Percentiles rank a stretch among this genome's conserved stretches.
These are phyloP conservation scores for Ramaria sp. DNA, from an alignment of 768 basidiomycete genomes.

Conservation along the genomic window DNA sequence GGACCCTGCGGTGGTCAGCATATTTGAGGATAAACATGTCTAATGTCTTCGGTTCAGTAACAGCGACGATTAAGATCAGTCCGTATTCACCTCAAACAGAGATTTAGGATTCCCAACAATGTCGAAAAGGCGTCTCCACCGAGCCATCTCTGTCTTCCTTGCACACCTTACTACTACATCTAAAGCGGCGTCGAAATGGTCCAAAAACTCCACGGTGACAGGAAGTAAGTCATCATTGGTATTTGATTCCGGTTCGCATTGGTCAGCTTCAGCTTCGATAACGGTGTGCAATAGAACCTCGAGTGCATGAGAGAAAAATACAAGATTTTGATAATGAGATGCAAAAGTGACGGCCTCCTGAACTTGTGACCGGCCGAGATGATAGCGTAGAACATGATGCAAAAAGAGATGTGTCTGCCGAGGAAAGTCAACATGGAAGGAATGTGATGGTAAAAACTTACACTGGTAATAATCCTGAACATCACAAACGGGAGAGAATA, in stretches of 20 bases:
- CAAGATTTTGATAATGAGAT: slow-evolving; percentile 72
- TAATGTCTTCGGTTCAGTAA: slow-evolving; percentile 19
- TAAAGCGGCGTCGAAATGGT: slow-evolving; percentile 83
- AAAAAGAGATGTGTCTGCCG: slow-evolving; percentile 84
- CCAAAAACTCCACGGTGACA: slow-evolving; percentile 77
- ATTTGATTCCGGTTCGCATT: slow-evolving; percentile 8
- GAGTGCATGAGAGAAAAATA: slow-evolving; percentile 88
- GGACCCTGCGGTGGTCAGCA: slow-evolving; percentile 80
- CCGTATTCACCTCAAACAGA: slow-evolving; percentile 70
- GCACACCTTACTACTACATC: slow-evolving; percentile 96
- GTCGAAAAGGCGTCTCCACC: slow-evolving; percentile 83
- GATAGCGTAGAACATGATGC: slow-evolving; percentile 79
- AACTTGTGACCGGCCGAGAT: slow-evolving; percentile 53
- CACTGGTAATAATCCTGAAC: slow-evolving; percentile 86
- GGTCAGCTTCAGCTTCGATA: slow-evolving; percentile 66
- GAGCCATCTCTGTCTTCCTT: slow-evolving; percentile 86
- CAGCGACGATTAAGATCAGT: background rate
- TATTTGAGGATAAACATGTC: slow-evolving; percentile 63
- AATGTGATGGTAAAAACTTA: slow-evolving; percentile 26
- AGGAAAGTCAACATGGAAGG: background rate
- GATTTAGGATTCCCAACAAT: slow-evolving; percentile 84
- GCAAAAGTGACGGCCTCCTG: slow-evolving; percentile 81
- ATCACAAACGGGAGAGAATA: slow-evolving; percentile 76
- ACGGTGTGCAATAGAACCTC: slow-evolving; percentile 93
- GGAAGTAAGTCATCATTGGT: slow-evolving; percentile 39